Base-by-base conservation (phyloP, 2,329 filamentous ascomycete genomes). In the Clonostachys rhizophaga region DNA sequence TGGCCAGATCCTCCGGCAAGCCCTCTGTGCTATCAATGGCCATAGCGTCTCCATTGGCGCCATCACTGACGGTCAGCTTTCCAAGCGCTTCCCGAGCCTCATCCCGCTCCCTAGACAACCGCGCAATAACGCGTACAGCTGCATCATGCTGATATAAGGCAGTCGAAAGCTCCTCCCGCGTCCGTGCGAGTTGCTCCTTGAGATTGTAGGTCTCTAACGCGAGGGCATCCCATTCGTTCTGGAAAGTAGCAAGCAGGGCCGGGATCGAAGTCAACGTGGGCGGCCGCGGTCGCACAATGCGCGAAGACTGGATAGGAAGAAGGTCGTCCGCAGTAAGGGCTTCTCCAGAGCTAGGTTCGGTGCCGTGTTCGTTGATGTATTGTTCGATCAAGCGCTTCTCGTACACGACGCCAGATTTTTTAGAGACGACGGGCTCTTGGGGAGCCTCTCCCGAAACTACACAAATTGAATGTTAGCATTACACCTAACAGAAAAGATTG, bases 121-220 rank as follows among this genome's bases (percentile, higher is more conserved):
- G 83, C 54, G 91, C 91, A 68, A 99, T 96, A 43, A 99, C 94
- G 52, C 94, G 81, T 44, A 95, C 85, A n/a, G 94, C 94, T 3
- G 94, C 92, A 75, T 99, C 94, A 58, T 97, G 89, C 70, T 97
- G 92, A 69, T 99, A 99, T 20, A 99, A 77, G 0, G 94, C 89
- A 2, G 90, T 94, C 48, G 90, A 90, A 48, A 99, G 81, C 72
- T 99, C 94, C 70, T 96, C 91, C 54, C 92, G 79, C 40, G 91
- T 95, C 64, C 95, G 89, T 45, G 86, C 79, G 52, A 99, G 76
- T 63, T 96, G 90, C 66, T 96, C 89, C 70, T 89, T 87, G 50
- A 97, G 73, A 55, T 89, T 94, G 66, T 91, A 96, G 44, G 90
- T 89, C 71, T 99, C 94, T 35, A 97, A 75, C 12, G 92, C 89